Percentiles rank a stretch among this genome's conserved stretches.
phyloP scores from a whole-genome alignment of 179 eudicot genomes.

The Actinidia chinensis region DNA sequence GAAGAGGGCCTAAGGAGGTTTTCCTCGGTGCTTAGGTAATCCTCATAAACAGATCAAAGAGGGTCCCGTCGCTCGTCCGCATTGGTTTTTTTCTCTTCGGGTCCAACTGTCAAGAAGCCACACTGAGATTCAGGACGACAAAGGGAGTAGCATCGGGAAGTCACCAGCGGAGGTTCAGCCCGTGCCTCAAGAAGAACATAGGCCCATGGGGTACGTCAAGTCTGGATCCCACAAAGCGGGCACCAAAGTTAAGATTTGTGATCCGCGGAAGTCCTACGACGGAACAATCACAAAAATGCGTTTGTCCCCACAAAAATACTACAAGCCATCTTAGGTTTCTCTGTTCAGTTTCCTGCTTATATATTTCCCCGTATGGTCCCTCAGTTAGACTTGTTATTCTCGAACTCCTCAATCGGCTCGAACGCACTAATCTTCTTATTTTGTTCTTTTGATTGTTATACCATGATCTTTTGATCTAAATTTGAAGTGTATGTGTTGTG shows the following conservation, averaged over 20 bases:
- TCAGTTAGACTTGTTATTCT: conserved; percentile 8
- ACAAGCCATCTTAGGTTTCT: conserved; percentile 58
- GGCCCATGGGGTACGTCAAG: conserved; percentile 97
- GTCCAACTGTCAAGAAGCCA: conserved; percentile 95
- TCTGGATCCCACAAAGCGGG: conserved; percentile 83
- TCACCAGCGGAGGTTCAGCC: conserved; percentile 96
- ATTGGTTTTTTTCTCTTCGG: conserved; percentile 73
- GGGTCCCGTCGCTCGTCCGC: conserved; percentile 73
- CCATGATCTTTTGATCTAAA: conserved; percentile 13
- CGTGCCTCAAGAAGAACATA: conserved; percentile 94
- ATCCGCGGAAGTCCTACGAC: conserved; percentile 74
- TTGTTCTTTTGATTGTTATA: neutral
- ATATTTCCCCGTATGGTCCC: conserved; percentile 3
- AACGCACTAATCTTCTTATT: neutral
- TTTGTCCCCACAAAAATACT: conserved; percentile 88
- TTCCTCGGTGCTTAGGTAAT: conserved; percentile 89
- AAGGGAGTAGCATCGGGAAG: conserved; percentile 81
- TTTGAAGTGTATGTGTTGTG: neutral
- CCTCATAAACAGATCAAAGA: conserved; percentile 77
- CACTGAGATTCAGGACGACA: conserved; percentile 80
- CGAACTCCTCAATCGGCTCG: neutral
- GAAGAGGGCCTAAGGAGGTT: conserved; percentile 92
- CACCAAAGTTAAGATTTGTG: conserved; percentile 67
- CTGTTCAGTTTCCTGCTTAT: neutral
- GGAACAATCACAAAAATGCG: conserved; percentile 87